phyloP scores from a whole-genome alignment of 768 basidiomycete species.

The Tricholoma terreum region DNA sequence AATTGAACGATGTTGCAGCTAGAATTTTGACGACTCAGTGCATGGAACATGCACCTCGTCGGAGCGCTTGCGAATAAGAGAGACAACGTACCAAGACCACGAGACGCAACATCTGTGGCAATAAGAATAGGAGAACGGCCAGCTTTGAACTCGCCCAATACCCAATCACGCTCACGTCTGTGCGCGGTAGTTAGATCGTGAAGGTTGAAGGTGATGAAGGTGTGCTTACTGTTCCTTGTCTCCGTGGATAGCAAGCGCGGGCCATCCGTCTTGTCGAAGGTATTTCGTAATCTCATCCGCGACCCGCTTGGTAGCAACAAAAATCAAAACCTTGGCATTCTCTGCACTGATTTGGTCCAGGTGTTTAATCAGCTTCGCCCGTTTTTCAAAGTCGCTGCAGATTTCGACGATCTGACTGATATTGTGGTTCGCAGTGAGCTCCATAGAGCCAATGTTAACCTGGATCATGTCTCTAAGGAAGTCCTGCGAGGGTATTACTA shows the following conservation, averaged over 20 bases:
- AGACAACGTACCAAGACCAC: conserved; percentile 95
- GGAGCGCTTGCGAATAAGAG: conserved; percentile 47
- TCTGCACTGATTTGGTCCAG: conserved; percentile 94
- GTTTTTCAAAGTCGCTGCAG: conserved; percentile 97
- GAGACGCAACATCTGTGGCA: conserved; percentile 98
- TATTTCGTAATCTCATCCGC: conserved; percentile 99
- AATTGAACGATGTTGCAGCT: conserved; percentile 5
- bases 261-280: conserved; percentile 97
- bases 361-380: conserved; percentile 93
- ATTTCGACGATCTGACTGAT: conserved; percentile 96
- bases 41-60: conserved; percentile 24
- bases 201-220: neutral
- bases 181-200: conserved; percentile 3
- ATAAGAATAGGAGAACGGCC: conserved; percentile 97
- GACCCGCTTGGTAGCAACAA: conserved; percentile 95
- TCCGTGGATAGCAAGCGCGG: conserved; percentile 98
- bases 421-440: conserved; percentile 97
- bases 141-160: conserved; percentile 95
- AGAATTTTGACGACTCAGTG: conserved; percentile 12
- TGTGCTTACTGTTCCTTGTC: conserved; percentile 92
- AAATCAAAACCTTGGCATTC: conserved; percentile 98
- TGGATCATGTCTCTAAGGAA: conserved; percentile 97
- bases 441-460: conserved; percentile 98
- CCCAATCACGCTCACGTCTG: conserved; percentile 99
- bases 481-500: conserved; percentile 50